phyloP scores from a whole-genome alignment of 2,329 filamentous ascomycete genomes.

The Cordyceps farinosa region DNA sequence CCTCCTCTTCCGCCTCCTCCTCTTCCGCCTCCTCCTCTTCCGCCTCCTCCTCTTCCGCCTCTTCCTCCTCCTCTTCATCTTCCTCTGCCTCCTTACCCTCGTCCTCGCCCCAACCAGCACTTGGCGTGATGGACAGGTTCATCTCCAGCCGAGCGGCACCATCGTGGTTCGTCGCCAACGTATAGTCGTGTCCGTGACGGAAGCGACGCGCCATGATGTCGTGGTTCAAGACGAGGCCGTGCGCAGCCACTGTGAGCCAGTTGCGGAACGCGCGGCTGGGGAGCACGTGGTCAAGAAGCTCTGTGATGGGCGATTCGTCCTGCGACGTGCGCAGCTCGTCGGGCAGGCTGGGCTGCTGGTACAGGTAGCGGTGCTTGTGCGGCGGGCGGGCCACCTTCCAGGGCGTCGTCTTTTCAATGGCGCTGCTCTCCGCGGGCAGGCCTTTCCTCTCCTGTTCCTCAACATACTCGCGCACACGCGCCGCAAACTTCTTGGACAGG shows the following conservation, averaged over 20 bases:
- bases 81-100: conserved; percentile 51
- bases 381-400: conserved; percentile 83
- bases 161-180: conserved; percentile 81
- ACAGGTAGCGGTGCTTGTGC: conserved; percentile 92
- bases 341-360: conserved; percentile 57
- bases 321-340: conserved; percentile 34
- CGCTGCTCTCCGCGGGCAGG: conserved; percentile 45
- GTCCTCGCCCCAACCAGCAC: conserved; percentile 76
- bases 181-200: conserved; percentile 84
- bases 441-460: conserved; percentile 56
- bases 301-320: conserved; percentile 61
- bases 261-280: conserved; percentile 83
- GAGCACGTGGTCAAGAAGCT: conserved; percentile 76
- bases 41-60: conserved; percentile 36
- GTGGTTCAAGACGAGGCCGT: conserved; percentile 66
- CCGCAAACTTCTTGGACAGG: conserved; percentile 72
- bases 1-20: conserved; percentile 40
- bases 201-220: conserved; percentile 84
- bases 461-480: conserved; percentile 67
- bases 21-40: conserved; percentile 38
- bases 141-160: conserved; percentile 78
- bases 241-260: conserved; percentile 83
- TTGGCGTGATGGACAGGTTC: conserved; percentile 83
- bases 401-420: conserved; percentile 54
- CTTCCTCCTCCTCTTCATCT: conserved; percentile 44